These are phyloP conservation scores for Fusarium vanettenii DNA, from an alignment of 2,329 filamentous ascomycete genomes.

Conservation along the genomic window DNA sequence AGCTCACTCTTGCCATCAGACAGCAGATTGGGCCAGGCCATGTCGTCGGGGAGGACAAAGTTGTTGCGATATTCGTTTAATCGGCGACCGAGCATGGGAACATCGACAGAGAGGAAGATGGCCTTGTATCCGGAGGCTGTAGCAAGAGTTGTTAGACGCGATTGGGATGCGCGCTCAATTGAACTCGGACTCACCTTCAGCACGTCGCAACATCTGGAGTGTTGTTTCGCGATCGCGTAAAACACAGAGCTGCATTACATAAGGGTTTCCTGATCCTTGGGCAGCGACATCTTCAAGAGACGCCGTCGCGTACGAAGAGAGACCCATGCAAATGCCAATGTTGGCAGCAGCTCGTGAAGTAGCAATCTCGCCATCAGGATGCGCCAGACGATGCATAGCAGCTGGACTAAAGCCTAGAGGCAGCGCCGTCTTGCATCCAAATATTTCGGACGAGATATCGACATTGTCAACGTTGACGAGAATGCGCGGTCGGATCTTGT, in stretches of 20 bases:
- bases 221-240: conserved; percentile 35
- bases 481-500: conserved; percentile 57
- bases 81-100: conserved; percentile 61
- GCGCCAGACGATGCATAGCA: conserved; percentile 65
- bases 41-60: conserved; percentile 61
- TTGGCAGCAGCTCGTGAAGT: conserved; percentile 56
- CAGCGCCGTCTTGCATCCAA: conserved; percentile 52
- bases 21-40: conserved; percentile 46
- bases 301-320: conserved; percentile 39
- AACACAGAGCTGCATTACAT: conserved; percentile 41
- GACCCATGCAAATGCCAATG: conserved; percentile 43
- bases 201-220: conserved; percentile 33
- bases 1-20: conserved; percentile 44
- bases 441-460: conserved; percentile 34
- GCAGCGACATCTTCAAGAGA: conserved; percentile 38
- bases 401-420: conserved; percentile 66
- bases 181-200: conserved; percentile 23
- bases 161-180: not conserved
- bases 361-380: conserved; percentile 62
- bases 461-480: conserved; percentile 40
- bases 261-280: conserved; percentile 34
- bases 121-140: conserved; percentile 57
- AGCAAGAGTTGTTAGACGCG: not conserved
- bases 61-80: conserved; percentile 61
- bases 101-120: conserved; percentile 69